Evolutionary conservation across 1,284 basidiomycete species (phyloP), one percentile per base, ranked within the genome.

Genomic region (Ustilago lituana): DNA sequence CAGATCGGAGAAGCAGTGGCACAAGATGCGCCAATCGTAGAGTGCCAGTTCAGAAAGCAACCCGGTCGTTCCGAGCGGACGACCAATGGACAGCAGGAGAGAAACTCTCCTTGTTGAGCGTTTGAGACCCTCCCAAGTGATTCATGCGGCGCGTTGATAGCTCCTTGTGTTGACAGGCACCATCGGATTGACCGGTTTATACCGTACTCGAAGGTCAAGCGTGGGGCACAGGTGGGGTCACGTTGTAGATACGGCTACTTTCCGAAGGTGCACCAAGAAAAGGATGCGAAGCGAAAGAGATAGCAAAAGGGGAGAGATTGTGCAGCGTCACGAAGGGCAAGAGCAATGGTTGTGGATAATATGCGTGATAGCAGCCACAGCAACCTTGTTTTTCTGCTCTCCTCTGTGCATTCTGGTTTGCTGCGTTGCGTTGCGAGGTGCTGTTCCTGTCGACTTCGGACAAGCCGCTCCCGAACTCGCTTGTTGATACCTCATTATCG

Each of bases 111-210:
- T n/a, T n/a, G n/a, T n/a, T n/a, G n/a, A n/a, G n/a, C n/a, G n/a
- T n/a, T n/a, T n/a, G n/a, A n/a, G n/a, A n/a, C n/a, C n/a, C n/a
- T n/a, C n/a, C n/a, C n/a, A n/a, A n/a, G n/a, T n/a, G n/a, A n/a
- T n/a, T n/a, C n/a, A n/a, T n/a, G n/a, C n/a, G n/a, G n/a, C n/a
- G n/a, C n/a, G n/a, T n/a, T n/a, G n/a, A n/a, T n/a, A n/a, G n/a
- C n/a, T n/a, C n/a, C n/a, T n/a, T n/a, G n/a, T n/a, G n/a, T n/a
- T n/a, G n/a, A n/a, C n/a, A n/a, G n/a, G n/a, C n/a, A n/a, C n/a
- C n/a, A 32, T 46, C 43, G 43, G 43, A 54, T 33, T 10, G 35
- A 46, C 51, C 51, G 51, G n/a, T n/a, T 39, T 46, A 39, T n/a
- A 54, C 51, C 51, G 51, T 46, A 31, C 2, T 38, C 27, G 7